Percentiles rank a stretch among this genome's conserved stretches.
phyloP scores from a whole-genome alignment of 305 asterid species.

The Rubia tinctorum region DNA sequence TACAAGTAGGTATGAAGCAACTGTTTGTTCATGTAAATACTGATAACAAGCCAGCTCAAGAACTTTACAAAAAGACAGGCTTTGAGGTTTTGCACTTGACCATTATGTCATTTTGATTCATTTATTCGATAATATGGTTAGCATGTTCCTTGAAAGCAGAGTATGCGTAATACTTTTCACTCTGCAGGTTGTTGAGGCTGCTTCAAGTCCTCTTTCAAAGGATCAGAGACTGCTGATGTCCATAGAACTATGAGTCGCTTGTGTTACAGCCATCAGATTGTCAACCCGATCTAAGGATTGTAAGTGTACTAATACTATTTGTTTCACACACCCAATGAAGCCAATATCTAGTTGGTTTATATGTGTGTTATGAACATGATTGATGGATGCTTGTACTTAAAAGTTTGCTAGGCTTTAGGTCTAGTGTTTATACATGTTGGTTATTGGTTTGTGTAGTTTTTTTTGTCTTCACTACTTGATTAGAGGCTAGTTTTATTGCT shows the following conservation, averaged over 20 bases:
- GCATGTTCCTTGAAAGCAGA: neutral
- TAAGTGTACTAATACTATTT: conserved; percentile 3
- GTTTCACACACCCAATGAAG: neutral
- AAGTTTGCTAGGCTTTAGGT: neutral
- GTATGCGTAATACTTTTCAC: conserved; percentile 6
- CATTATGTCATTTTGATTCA: neutral
- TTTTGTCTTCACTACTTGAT: neutral
- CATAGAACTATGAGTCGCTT: conserved; percentile 37
- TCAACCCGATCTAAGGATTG: neutral
- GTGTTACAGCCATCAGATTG: neutral
- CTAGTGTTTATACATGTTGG: conserved; percentile 3
- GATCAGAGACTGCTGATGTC: conserved; percentile 66
- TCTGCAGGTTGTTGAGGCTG: conserved; percentile 55
- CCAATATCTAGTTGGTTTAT: conserved; percentile 7
- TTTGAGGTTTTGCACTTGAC: conserved; percentile 52
- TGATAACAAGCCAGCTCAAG: conserved; percentile 72
- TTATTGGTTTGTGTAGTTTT: neutral
- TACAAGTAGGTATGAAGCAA: conserved; percentile 59
- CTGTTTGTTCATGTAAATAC: conserved; percentile 81
- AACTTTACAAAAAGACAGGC: conserved; percentile 72
- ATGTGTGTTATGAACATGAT: too few species aligned
- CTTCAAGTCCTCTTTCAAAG: conserved; percentile 40
- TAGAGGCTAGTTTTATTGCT: conserved; percentile 12
- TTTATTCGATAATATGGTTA: neutral
- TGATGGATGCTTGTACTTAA: neutral